Base-by-base conservation (phyloP, 176 grass and related monocot genomes). In the Triticum aestivum region DNA sequence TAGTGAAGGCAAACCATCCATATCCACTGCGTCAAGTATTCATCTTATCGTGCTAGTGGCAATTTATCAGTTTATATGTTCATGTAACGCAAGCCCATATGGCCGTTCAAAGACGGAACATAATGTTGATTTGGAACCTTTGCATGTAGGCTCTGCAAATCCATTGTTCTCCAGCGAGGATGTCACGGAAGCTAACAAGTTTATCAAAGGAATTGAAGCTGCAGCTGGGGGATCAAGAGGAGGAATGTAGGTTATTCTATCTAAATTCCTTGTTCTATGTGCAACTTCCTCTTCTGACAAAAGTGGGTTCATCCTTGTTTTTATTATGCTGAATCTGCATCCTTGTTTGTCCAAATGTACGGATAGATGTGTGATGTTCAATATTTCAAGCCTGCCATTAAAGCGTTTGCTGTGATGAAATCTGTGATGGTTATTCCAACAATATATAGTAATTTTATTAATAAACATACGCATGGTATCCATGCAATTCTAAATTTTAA, bases 131-230 rank as follows among this genome's bases (percentile, higher is more conserved):
- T 37, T 85, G 12, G 30, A 83, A 68, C 32, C 80, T 54, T 80
- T 51, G 67, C 8, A 77, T 87, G 77, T 84, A 98, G 93, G 96
- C 66, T 98, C 96, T 82, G 93, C 96, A 32, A 95, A 91, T 92
- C 86, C 96, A 79, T 69, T 90, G 37, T 95, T 95, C 89, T 95
- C 96, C 65, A 90, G 90, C 27, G 86, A 96, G 69, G 84, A 98
- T 88, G 88, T 90, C 29, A 68, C 11, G 4, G 88, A 92, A 88
- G 96, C 93, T 78, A 95, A 89, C 64, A 91, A 74, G 83, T 94
- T 96, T 89, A 84, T 90, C 21, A 88, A 89, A 75, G 91, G 79
- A 83, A 89, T 98, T 45, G 89, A 90, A 70, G 76, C 58, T 82
- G 66, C 29, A n/a, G 61, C 52, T 88, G 59, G 37, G 75, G 74